These are phyloP conservation scores for Fomitopsis pulvina DNA, from an alignment of 768 basidiomycete genomes.

Conservation along the genomic window DNA sequence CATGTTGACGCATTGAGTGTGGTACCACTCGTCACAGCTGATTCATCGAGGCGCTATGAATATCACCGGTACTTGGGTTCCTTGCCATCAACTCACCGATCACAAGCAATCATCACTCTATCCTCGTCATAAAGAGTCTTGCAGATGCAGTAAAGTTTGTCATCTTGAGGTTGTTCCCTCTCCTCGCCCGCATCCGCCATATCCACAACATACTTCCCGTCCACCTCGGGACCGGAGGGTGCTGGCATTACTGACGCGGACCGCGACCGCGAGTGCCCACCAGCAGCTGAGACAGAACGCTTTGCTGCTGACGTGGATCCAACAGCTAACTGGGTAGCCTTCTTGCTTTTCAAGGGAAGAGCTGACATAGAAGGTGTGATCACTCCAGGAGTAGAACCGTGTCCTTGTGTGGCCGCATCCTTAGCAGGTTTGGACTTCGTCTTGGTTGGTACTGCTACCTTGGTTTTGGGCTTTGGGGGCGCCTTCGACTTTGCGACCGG, in stretches of 20 bases:
- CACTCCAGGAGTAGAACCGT: conserved; percentile 4
- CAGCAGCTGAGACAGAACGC: conserved; percentile 17
- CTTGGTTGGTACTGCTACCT: conserved; percentile 21
- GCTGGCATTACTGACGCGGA: conserved; percentile 66
- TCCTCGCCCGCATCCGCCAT: conserved; percentile 29
- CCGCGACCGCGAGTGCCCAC: conserved; percentile 44
- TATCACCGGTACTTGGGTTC: too few species aligned
- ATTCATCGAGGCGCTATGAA: too few species aligned
- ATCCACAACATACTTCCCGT: conserved; percentile 47
- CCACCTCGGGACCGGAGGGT: conserved; percentile 32
- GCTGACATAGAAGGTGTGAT: conserved; percentile 11
- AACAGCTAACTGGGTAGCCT: conserved; percentile 18
- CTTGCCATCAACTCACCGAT: conserved; percentile 48
- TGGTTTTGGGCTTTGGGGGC: conserved; percentile 19
- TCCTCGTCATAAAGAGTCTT: conserved; percentile 85
- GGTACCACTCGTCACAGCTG: conserved; percentile 95
- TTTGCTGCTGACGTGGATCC: conserved; percentile 17
- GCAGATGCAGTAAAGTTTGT: conserved; percentile 85
- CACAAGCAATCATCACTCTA: conserved; percentile 88
- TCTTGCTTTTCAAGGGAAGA: conserved; percentile 20
- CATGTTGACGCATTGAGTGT: conserved; percentile 79
- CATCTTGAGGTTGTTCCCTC: conserved; percentile 40
- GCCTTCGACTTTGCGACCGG: conserved; percentile 15
- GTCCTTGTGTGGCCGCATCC: conserved; percentile 11
- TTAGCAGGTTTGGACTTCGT: conserved; percentile 16